Evolutionary conservation across 2,329 filamentous ascomycete genomes (phyloP).

Genomic region (Ophiocordyceps camponoti-leonardi): DNA sequence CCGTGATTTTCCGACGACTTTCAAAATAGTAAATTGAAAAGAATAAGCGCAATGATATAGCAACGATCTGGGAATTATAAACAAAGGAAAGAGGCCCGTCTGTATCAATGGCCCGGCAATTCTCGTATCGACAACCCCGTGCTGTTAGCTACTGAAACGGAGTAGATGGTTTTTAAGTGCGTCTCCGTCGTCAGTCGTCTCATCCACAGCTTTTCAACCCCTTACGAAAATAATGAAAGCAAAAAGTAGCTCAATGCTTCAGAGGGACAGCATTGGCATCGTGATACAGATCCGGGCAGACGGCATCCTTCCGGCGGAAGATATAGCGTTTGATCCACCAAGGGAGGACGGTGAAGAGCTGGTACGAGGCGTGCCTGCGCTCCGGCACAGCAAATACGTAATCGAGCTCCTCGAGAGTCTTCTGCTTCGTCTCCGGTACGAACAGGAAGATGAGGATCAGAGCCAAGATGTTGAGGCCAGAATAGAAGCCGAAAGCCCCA

Average conservation of each 20-base stretch:
- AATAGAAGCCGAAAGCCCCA: constrained; percentile 24
- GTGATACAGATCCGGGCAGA: constrained; percentile 3
- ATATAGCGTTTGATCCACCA: constrained; percentile 1
- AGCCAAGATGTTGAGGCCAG: constrained; percentile 26
- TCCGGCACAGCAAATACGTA: constrained; percentile 27
- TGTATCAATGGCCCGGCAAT: too few relatives aligned
- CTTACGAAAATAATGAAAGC: neutral
- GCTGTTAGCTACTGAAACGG: too few relatives aligned
- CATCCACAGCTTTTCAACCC: neutral
- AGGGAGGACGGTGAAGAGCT: constrained; percentile 6
- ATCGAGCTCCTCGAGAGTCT: constrained; percentile 32
- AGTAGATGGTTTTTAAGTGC: too few relatives aligned
- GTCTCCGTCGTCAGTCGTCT: too few relatives aligned
- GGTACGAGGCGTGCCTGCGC: constrained; percentile 22
- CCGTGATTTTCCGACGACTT: too few relatives aligned
- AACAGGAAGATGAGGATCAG: constrained; percentile 30
- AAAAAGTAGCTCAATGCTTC: neutral
- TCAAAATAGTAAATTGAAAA: too few relatives aligned
- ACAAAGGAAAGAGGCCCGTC: too few relatives aligned
- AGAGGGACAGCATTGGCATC: neutral
- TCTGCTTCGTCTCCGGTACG: constrained; percentile 32
- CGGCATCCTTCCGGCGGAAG: constrained; percentile 1
- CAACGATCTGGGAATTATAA: too few relatives aligned
- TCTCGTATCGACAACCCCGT: too few relatives aligned
- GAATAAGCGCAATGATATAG: too few relatives aligned